A percentile compares a stretch with the other conserved stretches of the same genome.
These are phyloP conservation scores for Aspergillus jensenii DNA, from an alignment of 2,329 filamentous ascomycete genomes.

Conservation along the genomic window DNA sequence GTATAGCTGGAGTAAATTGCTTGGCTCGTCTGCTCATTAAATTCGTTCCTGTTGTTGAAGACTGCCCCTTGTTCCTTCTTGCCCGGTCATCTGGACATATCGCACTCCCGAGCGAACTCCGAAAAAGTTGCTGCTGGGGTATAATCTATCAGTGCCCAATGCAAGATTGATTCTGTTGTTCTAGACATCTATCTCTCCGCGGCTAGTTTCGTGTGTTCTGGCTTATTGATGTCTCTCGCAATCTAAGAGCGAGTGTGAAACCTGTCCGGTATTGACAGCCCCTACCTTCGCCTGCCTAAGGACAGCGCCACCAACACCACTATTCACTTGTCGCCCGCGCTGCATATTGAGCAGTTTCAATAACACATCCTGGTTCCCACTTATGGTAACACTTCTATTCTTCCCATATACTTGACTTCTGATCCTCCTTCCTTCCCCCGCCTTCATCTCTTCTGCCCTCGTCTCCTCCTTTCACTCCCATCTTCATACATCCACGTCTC, in stretches of 20 bases:
- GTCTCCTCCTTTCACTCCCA: neutral
- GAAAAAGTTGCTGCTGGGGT: slow-evolving; percentile 2
- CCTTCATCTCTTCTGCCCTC: neutral
- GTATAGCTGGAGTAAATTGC: neutral
- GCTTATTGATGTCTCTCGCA: neutral
- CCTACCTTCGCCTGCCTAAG: slow-evolving; percentile 10
- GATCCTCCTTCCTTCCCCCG: neutral
- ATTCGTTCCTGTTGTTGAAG: neutral
- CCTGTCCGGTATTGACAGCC: neutral
- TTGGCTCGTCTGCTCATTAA: neutral
- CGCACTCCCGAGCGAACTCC: neutral
- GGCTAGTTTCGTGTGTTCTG: neutral
- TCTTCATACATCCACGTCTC: neutral
- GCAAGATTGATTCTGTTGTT: neutral
- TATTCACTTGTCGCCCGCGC: slow-evolving; percentile 5
- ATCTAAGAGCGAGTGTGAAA: neutral
- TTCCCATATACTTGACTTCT: neutral
- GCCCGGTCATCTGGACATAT: neutral
- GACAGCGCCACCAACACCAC: slow-evolving; percentile 8
- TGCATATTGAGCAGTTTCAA: neutral
- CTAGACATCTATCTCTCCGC: neutral
- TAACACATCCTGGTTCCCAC: slow-evolving; percentile 1
- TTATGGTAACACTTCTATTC: neutral
- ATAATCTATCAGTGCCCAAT: neutral
- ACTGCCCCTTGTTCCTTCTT: neutral